phyloP scores from a whole-genome alignment of 768 basidiomycete genomes.

The Pleurotus sapidus region DNA sequence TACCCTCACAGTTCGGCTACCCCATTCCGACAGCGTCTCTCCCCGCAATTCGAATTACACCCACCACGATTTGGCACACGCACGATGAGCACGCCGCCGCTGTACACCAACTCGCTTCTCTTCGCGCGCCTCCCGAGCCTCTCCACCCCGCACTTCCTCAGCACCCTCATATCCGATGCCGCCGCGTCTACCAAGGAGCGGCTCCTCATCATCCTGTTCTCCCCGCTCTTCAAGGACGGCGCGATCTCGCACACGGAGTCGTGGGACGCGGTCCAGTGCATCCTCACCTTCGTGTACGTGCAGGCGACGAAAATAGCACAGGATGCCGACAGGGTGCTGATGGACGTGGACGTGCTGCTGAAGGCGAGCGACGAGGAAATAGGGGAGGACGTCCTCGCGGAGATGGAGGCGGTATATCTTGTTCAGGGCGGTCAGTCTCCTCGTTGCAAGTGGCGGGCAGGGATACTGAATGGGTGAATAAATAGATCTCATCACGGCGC shows the following conservation, averaged over 20 bases:
- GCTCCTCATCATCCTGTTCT: slow-evolving; percentile 65
- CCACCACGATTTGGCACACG: not conserved
- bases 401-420: slow-evolving; percentile 45
- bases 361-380: slow-evolving; percentile 49
- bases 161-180: slow-evolving; percentile 50
- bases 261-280: slow-evolving; percentile 70
- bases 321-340: slow-evolving; percentile 61
- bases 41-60: not conserved
- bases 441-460: too few relatives aligned
- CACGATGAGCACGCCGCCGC: slow-evolving; percentile 7
- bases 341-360: slow-evolving; percentile 78
- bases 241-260: slow-evolving; percentile 39
- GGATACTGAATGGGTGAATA: too few relatives aligned
- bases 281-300: slow-evolving; percentile 83
- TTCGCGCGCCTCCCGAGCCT: slow-evolving; percentile 53
- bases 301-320: slow-evolving; percentile 78
- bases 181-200: slow-evolving; percentile 41
- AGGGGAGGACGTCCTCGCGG: slow-evolving; percentile 36
- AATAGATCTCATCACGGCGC: slow-evolving; percentile 36
- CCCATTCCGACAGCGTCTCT: not conserved
- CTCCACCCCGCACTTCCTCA: slow-evolving; percentile 53
- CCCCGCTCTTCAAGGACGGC: slow-evolving; percentile 50
- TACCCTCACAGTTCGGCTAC: not conserved
- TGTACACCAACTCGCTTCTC: slow-evolving; percentile 34
- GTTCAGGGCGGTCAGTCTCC: slow-evolving; percentile 42